Evolutionary conservation across 2,329 filamentous ascomycete species (phyloP), one percentile per base, ranked within the genome.

Genomic region (Fusarium zealandicum): DNA sequence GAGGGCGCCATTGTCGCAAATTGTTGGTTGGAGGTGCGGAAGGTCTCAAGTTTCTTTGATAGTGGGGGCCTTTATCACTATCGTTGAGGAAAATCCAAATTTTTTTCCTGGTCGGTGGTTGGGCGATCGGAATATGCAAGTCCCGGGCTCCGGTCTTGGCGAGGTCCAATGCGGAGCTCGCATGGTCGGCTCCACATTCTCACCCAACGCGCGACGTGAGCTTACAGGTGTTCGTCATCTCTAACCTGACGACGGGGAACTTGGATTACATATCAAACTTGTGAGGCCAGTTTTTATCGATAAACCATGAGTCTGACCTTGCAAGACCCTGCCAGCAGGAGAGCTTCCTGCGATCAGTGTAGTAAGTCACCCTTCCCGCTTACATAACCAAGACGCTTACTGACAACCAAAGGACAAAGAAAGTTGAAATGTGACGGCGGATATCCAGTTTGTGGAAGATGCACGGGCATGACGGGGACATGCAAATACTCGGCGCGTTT

Each of bases 1-100:
- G 75, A 77, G 54, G 75, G 70, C 20, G 75, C 71, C 77, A 78
- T 79, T 58, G 54, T 71, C 57, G 60, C 60, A 48, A 25, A 63
- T 62, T 33, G 51, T 39, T 37, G 38, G 39, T 44, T 38, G 20
- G 44, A 51, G 54, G 57, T 67, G 61, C 40, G 57, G 46, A 51
- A 53, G 52, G 11, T 45, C 53, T 39, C 30, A 49, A 63, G 57
- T 68, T 57, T 65, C 51, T 65, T 62, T 63, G 67, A 64, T 72
- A 69, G 70, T 69, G 66, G 64, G 61, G 59, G 54, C 58, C 22
- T 61, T 58, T 63, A 65, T 63, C 65, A 61, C 54, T 58, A 60
- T 54, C 52, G 44, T 54, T 42, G 51, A 68, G 58, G 65, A 71
- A 63, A 66, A 58, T 59, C 63, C 46, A 61, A 65, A 63, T 69